Conservation (phyloP, 306 rosid species). For the cucumber (Cucumis sativus) region Cucumber_9930_V3 NC_026660.2:5924501-5925000, state of each 20-base stretch:
- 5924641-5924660: constrained; percentile 17
- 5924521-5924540: background rate
- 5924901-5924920: background rate
- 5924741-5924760: background rate
- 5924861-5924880: background rate
- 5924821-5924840: background rate
- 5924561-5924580: constrained; percentile 18
- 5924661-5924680: background rate
- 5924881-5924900: background rate
- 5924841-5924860: background rate
- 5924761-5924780: background rate
- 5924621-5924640: constrained; percentile 10
- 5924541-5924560: background rate
- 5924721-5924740: background rate
- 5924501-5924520: background rate
- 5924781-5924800: background rate
- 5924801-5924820: background rate
- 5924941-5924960: no score
- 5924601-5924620: background rate
- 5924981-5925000: no score
- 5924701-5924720: constrained; percentile 25
- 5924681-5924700: constrained; percentile 22
- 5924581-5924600: constrained; percentile 10
- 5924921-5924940: no score
- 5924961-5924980: no score